phyloP scores from a whole-genome alignment of 2,329 filamentous ascomycete species.

The Xylaria sp. region DNA sequence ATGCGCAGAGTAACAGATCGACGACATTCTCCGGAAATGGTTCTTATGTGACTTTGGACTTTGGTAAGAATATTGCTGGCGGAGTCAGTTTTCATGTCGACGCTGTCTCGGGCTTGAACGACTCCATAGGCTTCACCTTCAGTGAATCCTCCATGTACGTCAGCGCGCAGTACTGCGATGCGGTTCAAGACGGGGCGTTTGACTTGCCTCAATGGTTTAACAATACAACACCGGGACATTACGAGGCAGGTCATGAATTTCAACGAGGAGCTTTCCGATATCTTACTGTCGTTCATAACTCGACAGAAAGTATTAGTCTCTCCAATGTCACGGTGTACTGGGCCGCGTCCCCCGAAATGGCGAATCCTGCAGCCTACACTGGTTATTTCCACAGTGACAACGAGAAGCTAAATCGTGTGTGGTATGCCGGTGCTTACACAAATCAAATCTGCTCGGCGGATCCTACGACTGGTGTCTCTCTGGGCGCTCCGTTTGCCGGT shows the following conservation, averaged over 20 bases:
- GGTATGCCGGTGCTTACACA: slow-evolving; percentile 1
- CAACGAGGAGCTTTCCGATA: slow-evolving; percentile 2
- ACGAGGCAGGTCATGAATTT: not conserved
- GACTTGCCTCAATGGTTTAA: slow-evolving; percentile 1
- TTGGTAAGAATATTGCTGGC: not conserved
- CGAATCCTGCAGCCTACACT: slow-evolving; percentile 1
- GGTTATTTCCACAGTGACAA: slow-evolving; percentile 3
- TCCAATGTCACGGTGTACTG: not conserved
- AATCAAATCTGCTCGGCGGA: slow-evolving; percentile 2
- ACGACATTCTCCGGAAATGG: slow-evolving; percentile 2
- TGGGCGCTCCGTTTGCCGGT: not conserved
- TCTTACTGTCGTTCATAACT: slow-evolving; percentile 3
- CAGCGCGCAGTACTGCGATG: slow-evolving; percentile 1
- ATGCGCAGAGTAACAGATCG: not conserved
- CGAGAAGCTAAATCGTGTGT: not conserved
- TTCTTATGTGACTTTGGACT: not conserved
- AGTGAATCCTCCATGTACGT: not conserved
- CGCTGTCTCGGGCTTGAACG: not conserved
- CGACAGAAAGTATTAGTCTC: not conserved
- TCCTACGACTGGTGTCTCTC: not conserved
- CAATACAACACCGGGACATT: not conserved
- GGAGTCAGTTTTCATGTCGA: slow-evolving; percentile 1
- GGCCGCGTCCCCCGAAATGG: not conserved
- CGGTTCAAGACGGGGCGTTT: not conserved
- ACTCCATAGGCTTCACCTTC: not conserved